These are phyloP conservation scores for Soucietia sequanensis DNA, from an alignment of 805 yeast genomes.

Conservation along the genomic window DNA sequence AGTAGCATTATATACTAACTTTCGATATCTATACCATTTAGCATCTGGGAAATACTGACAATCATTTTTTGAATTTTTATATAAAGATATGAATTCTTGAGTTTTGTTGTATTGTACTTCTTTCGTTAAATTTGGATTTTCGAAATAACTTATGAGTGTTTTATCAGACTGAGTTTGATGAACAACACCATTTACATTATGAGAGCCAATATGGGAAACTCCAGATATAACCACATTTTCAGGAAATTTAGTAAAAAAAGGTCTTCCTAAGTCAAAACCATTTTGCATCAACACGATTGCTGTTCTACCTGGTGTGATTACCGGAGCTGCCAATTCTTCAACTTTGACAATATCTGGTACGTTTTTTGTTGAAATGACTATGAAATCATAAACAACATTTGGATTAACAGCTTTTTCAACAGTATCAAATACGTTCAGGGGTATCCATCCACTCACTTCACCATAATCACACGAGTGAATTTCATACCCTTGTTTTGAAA, in stretches of 20 bases:
- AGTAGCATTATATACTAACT: slow-evolving; percentile 35
- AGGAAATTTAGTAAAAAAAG: slow-evolving; percentile 32
- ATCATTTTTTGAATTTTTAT: slow-evolving; percentile 25
- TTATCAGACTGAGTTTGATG: slow-evolving; percentile 18
- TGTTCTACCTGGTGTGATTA: slow-evolving; percentile 18
- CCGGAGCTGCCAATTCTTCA: slow-evolving; percentile 42
- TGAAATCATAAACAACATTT: slow-evolving; percentile 32
- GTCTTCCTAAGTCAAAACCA: slow-evolving; percentile 36
- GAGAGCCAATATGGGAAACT: slow-evolving; percentile 35
- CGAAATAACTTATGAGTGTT: slow-evolving; percentile 21
- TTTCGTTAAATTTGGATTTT: slow-evolving; percentile 13
- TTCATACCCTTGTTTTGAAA: slow-evolving; percentile 26
- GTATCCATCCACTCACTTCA: slow-evolving; percentile 23
- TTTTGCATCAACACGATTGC: slow-evolving; percentile 40
- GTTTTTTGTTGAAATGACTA: slow-evolving; percentile 40
- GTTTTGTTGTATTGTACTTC: slow-evolving; percentile 11
- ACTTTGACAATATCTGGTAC: slow-evolving; percentile 38
- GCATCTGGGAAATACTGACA: slow-evolving; percentile 26
- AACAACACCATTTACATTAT: slow-evolving; percentile 20
- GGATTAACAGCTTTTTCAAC: slow-evolving; percentile 25
- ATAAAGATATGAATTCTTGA: slow-evolving; percentile 23
- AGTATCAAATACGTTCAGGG: slow-evolving; percentile 25
- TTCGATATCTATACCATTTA: slow-evolving; percentile 30
- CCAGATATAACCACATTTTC: slow-evolving; percentile 34
- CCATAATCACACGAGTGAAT: slow-evolving; percentile 37